Percentiles rank a stretch among this genome's conserved stretches.
Evolutionary conservation across 352 stramenopile species (phyloP).

Genomic region (Phytophthora idaei): DNA sequence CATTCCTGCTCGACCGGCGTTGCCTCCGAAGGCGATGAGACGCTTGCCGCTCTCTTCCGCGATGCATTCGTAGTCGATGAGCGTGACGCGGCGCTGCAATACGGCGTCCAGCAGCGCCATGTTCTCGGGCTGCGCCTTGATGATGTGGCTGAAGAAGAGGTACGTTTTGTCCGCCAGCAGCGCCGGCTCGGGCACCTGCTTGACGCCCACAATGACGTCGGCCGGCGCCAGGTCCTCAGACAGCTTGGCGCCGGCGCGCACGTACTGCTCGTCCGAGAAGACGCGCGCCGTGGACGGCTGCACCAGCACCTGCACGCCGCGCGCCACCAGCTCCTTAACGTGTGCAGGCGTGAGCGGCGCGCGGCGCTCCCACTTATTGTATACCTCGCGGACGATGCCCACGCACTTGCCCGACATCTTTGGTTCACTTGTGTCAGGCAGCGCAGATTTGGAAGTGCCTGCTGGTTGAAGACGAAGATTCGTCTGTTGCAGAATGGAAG

Average conservation of each 20-base stretch:
- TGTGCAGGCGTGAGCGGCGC: constrained; percentile 91
- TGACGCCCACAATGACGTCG: constrained; percentile 95
- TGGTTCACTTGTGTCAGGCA: constrained; percentile 2
- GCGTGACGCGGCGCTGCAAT: constrained; percentile 90
- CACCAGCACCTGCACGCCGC: constrained; percentile 91
- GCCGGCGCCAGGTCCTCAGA: constrained; percentile 88
- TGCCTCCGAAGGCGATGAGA: constrained; percentile 95
- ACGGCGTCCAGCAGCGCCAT: constrained; percentile 95
- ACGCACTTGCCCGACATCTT: constrained; percentile 62
- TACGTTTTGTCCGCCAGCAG: constrained; percentile 94
- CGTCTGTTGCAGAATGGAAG: background rate
- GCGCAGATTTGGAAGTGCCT: constrained; percentile 26
- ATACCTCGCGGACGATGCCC: constrained; percentile 94
- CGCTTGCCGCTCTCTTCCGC: constrained; percentile 83
- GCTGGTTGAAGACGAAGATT: constrained; percentile 10
- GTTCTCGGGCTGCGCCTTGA: constrained; percentile 97
- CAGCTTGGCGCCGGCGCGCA: constrained; percentile 85
- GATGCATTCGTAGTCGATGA: constrained; percentile 98
- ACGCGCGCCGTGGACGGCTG: constrained; percentile 92
- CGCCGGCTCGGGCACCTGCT: constrained; percentile 87
- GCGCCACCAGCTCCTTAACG: constrained; percentile 81
- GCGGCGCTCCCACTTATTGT: constrained; percentile 96
- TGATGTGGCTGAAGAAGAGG: constrained; percentile 97
- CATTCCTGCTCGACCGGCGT: constrained; percentile 94
- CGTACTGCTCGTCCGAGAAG: constrained; percentile 95